Percentiles rank a stretch among this genome's conserved stretches.
Evolutionary conservation across 1,284 basidiomycete genomes (phyloP).

Genomic region (Coriolopsis trogii): DNA sequence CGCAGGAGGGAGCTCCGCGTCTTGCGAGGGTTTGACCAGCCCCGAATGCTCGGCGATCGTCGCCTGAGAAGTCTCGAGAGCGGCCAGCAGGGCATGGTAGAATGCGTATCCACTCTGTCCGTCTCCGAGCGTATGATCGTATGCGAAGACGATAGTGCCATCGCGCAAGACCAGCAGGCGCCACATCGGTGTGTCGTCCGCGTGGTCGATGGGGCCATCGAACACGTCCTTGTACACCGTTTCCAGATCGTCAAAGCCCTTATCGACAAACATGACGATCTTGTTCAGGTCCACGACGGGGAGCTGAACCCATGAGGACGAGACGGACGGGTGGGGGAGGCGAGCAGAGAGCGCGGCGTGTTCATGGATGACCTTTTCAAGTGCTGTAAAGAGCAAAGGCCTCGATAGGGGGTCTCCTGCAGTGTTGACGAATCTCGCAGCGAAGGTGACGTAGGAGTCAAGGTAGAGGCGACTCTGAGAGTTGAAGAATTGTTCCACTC

Average conservation of each 20-base stretch:
- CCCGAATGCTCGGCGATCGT: background rate
- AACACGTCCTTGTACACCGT: conserved; percentile 33
- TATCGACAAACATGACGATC: conserved; percentile 37
- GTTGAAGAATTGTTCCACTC: too few species aligned
- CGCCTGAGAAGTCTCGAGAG: conserved; percentile 28
- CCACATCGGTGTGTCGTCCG: conserved; percentile 39
- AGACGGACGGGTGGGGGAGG: too few species aligned
- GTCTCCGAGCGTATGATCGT: conserved; percentile 43
- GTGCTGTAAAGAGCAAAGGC: conserved; percentile 35
- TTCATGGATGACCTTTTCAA: conserved; percentile 32
- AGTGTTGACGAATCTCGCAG: background rate
- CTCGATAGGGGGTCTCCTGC: conserved; percentile 5
- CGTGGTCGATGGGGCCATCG: conserved; percentile 31
- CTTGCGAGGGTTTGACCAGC: background rate
- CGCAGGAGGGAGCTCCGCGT: conserved; percentile 23
- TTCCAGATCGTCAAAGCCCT: conserved; percentile 21
- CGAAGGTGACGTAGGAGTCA: too few species aligned
- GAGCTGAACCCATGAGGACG: too few species aligned
- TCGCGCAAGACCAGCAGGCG: conserved; percentile 37
- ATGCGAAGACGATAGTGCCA: conserved; percentile 39
- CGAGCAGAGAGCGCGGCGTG: conserved; percentile 35
- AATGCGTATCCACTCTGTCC: conserved; percentile 44
- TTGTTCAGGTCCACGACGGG: conserved; percentile 36
- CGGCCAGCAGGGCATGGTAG: conserved; percentile 36
- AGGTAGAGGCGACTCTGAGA: too few species aligned